Evolutionary conservation across 1,139 yeast genomes (phyloP).

Genomic region (Candida buenavistaensis): DNA sequence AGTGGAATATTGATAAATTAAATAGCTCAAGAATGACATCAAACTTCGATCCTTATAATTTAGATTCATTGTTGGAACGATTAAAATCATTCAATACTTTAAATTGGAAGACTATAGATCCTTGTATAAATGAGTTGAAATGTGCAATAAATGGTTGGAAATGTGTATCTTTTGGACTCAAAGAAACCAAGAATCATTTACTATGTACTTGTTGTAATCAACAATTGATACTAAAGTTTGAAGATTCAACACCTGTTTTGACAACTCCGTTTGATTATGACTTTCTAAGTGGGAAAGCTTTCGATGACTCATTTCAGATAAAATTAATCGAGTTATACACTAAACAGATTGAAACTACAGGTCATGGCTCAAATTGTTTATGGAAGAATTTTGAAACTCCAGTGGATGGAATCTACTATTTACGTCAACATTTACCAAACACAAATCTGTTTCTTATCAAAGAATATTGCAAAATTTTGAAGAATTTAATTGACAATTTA

Average conservation of each 20-base stretch:
- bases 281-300: slow-evolving; percentile 6
- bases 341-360: slow-evolving; percentile 22
- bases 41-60: slow-evolving; percentile 36
- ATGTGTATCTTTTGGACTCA: slow-evolving; percentile 30
- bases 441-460: slow-evolving; percentile 30
- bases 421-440: slow-evolving; percentile 32
- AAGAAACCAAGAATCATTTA: slow-evolving; percentile 31
- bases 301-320: slow-evolving; percentile 20
- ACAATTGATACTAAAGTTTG: slow-evolving; percentile 30
- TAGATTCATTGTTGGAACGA: slow-evolving; percentile 28
- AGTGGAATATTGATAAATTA: slow-evolving; percentile 15
- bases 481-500: slow-evolving; percentile 29
- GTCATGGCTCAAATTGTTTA: slow-evolving; percentile 34
- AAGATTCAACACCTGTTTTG: slow-evolving; percentile 9
- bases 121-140: slow-evolving; percentile 29
- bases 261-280: slow-evolving; percentile 8
- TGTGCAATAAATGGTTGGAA: slow-evolving; percentile 48
- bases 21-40: slow-evolving; percentile 16
- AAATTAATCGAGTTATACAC: slow-evolving; percentile 26
- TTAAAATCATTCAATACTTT: slow-evolving; percentile 31
- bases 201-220: slow-evolving; percentile 35
- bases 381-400: slow-evolving; percentile 43
- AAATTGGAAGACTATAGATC: slow-evolving; percentile 28
- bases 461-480: slow-evolving; percentile 29
- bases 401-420: slow-evolving; percentile 33